Percentiles rank a stretch among this genome's conserved stretches.
These are phyloP conservation scores for Didymella segeticola DNA, from an alignment of 2,329 filamentous ascomycete species.

Conservation along the genomic window DNA sequence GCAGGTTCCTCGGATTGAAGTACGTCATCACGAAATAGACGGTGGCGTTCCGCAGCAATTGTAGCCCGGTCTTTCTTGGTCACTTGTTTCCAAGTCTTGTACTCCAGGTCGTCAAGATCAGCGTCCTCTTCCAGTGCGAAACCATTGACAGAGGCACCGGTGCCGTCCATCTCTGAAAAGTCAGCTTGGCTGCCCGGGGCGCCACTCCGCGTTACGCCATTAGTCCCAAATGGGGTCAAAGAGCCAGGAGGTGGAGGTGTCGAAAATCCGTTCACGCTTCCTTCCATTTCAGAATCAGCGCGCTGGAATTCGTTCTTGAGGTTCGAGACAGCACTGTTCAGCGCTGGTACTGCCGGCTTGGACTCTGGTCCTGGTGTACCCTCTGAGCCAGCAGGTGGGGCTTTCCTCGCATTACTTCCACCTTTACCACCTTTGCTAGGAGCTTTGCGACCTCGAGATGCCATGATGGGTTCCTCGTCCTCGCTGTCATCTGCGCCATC, in stretches of 20 bases:
- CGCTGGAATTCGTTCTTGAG: constrained; percentile 61
- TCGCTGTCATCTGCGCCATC: constrained; percentile 91
- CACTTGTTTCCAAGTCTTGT: constrained; percentile 98
- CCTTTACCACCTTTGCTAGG: constrained; percentile 77
- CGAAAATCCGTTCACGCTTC: constrained; percentile 80
- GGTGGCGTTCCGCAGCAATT: constrained; percentile 83
- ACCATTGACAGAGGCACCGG: constrained; percentile 69
- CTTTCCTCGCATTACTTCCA: constrained; percentile 69
- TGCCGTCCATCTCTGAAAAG: constrained; percentile 83
- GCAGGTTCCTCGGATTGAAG: constrained; percentile 89
- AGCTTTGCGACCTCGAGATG: constrained; percentile 88
- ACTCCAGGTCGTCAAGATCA: constrained; percentile 87
- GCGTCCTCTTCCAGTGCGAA: constrained; percentile 75
- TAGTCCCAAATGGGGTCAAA: constrained; percentile 75
- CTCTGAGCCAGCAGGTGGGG: constrained; percentile 75
- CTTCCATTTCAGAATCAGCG: constrained; percentile 81
- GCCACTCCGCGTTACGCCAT: constrained; percentile 68
- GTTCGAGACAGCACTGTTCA: constrained; percentile 57
- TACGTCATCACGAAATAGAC: constrained; percentile 83
- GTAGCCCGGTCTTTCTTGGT: constrained; percentile 94
- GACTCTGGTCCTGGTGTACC: constrained; percentile 78
- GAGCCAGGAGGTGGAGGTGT: constrained; percentile 84
- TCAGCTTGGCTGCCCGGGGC: constrained; percentile 75
- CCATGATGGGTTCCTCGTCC: constrained; percentile 94
- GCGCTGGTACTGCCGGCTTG: constrained; percentile 71